phyloP scores from a whole-genome alignment of 306 rosid genomes.

The Purshia tridentata region DNA sequence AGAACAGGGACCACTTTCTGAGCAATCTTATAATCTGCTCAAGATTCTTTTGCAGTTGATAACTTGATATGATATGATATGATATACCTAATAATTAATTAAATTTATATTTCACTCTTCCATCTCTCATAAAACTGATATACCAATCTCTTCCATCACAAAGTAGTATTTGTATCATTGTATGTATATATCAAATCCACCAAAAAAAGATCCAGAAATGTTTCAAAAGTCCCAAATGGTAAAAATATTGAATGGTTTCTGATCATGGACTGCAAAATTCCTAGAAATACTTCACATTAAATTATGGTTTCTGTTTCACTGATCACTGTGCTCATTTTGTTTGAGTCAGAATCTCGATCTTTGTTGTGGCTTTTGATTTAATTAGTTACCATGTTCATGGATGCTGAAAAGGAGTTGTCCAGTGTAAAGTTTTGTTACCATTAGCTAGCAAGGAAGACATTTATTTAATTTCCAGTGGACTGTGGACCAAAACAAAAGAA shows the following conservation, averaged over 20 bases:
- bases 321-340: background rate
- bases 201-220: too few species aligned
- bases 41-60: constrained; percentile 10
- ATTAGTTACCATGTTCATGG: constrained; percentile 35
- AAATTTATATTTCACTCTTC: background rate
- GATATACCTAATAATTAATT: background rate
- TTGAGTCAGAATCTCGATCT: background rate
- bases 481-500: background rate
- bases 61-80: background rate
- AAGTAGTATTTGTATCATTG: too few species aligned
- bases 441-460: constrained; percentile 26
- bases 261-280: background rate
- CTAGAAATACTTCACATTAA: background rate
- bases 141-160: too few species aligned
- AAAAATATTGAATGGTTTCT: background rate
- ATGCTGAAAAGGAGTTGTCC: constrained; percentile 30
- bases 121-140: background rate
- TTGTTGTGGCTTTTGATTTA: background rate
- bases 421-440: constrained; percentile 33
- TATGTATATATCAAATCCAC: too few species aligned
- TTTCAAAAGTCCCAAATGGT: too few species aligned
- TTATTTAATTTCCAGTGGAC: background rate
- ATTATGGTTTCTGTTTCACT: background rate
- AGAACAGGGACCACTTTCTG: constrained; percentile 44
- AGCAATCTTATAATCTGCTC: constrained; percentile 29